Evolutionary conservation across 805 yeast species (phyloP).

Genomic region (Yarrowia porcina): DNA sequence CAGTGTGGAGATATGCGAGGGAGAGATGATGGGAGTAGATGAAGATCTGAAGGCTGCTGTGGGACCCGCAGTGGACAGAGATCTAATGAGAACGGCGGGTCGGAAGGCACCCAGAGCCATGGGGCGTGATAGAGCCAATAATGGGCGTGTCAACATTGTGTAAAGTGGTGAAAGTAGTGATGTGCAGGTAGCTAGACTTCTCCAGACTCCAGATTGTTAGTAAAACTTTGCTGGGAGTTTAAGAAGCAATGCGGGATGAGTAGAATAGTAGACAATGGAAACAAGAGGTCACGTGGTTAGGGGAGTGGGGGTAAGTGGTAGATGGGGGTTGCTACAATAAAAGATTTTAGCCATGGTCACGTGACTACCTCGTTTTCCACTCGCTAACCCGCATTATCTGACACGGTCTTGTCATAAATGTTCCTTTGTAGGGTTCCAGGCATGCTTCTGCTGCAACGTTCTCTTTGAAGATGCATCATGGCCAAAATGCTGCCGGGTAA

Average conservation of each 20-base stretch:
- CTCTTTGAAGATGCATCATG: not conserved
- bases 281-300: not conserved
- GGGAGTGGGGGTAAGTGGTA: too few relatives aligned
- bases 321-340: too few relatives aligned
- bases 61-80: not conserved
- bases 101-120: not conserved
- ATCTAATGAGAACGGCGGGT: not conserved
- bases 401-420: not conserved
- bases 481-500: slow-evolving; percentile 23
- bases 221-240: slow-evolving; percentile 23
- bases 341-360: too few relatives aligned
- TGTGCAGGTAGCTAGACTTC: not conserved
- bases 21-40: not conserved
- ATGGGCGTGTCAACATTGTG: slow-evolving; percentile 6
- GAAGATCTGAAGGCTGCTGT: not conserved
- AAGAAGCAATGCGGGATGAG: slow-evolving; percentile 2
- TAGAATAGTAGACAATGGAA: too few relatives aligned
- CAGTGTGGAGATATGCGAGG: slow-evolving; percentile 9
- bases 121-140: slow-evolving; percentile 12
- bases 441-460: not conserved
- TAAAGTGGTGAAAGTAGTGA: not conserved
- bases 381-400: not conserved
- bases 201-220: slow-evolving; percentile 4
- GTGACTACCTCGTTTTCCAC: not conserved
- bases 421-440: not conserved